A percentile compares a stretch with the other conserved stretches of the same genome.
Conservation (phyloP, 805 yeast species). For the Saccharomyces kudriavzevii region DNA sequence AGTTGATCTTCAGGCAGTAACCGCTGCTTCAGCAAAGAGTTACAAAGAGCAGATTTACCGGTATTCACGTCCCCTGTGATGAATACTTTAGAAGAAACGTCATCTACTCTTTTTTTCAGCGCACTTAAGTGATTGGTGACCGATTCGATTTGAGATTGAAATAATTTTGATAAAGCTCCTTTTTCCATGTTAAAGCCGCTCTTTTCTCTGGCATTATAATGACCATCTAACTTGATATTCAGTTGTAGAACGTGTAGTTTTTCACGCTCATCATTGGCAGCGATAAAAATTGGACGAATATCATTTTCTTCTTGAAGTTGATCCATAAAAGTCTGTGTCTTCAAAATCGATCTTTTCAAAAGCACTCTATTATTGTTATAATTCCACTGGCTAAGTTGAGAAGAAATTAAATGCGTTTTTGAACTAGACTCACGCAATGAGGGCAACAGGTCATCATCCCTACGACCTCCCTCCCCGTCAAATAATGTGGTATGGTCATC, state of each 20-base stretch:
- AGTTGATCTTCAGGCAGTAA: conserved; percentile 93
- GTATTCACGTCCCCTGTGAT: conserved; percentile 96
- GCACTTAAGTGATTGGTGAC: conserved; percentile 61
- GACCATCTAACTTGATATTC: conserved; percentile 22
- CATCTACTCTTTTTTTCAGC: conserved; percentile 76
- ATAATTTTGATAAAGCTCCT: conserved; percentile 55
- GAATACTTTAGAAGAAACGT: conserved; percentile 85
- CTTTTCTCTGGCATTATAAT: conserved; percentile 6
- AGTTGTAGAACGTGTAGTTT: conserved; percentile 20
- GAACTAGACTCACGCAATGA: neutral
- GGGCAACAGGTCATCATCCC: neutral
- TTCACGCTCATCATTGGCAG: conserved; percentile 34
- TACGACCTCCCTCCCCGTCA: neutral
- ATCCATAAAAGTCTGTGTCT: conserved; percentile 42
- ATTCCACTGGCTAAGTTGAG: conserved; percentile 58
- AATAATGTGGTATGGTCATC: neutral
- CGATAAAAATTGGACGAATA: conserved; percentile 55
- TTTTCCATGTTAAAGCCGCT: conserved; percentile 55
- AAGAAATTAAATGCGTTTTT: conserved; percentile 6
- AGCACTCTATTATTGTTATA: conserved; percentile 67
- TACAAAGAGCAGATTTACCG: conserved; percentile 94
- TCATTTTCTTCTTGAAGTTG: conserved; percentile 51
- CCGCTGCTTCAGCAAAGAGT: conserved; percentile 69
- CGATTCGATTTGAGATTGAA: conserved; percentile 59
- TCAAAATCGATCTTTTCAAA: conserved; percentile 52